Evolutionary conservation across 2,329 filamentous ascomycete species (phyloP), one percentile per base, ranked within the genome.

Genomic region (Sporothrix pallida): DNA sequence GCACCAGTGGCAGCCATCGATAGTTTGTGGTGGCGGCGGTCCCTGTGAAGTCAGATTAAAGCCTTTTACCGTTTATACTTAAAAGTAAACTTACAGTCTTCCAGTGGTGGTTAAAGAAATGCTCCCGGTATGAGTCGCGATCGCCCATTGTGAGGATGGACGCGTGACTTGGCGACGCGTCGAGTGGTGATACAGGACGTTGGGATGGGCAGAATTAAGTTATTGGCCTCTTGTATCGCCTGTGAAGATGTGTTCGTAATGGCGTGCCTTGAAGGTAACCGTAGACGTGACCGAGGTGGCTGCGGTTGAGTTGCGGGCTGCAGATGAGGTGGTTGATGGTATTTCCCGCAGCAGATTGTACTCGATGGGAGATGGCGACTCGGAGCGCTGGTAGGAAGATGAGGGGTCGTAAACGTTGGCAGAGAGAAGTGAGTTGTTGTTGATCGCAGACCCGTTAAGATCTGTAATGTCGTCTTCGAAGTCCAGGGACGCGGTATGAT

Each of bases 341-440:
- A 94, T 97, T 76, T 94, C 94, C 37, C 95, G 87, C 76, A 95
- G 93, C 75, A 88, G 88, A 78, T 92, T 92, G 79, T 91, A 94
- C 23, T 88, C 88, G 0, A 86, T 86, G 1, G 88, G 86, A 10
- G 87, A 85, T 2, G 86, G 89, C 56, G 89, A 90, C 63, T 86
- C 86, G 3, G 87, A 83, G 62, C 87, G 84, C 8, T 81, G 78
- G 3, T 75, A 74, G 1, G 73, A 46, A 5, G 70, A 74, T 2
- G 73, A 71, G 1, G 81, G 79, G 60, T 83, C 81, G 75, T 84
- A 81, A 72, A 83, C 83, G 73, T 83, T 81, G 3, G 81, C 80
- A 70, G 79, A 60, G n/a, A 52, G 69, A 10, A 67, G 42, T 7
- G 70, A 3, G 71, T 9, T 23, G 23, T 26, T 26, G 72, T 20